Evolutionary conservation across 116 monocot genomes (phyloP).

Genomic region (Phalaenopsis hybrid): DNA sequence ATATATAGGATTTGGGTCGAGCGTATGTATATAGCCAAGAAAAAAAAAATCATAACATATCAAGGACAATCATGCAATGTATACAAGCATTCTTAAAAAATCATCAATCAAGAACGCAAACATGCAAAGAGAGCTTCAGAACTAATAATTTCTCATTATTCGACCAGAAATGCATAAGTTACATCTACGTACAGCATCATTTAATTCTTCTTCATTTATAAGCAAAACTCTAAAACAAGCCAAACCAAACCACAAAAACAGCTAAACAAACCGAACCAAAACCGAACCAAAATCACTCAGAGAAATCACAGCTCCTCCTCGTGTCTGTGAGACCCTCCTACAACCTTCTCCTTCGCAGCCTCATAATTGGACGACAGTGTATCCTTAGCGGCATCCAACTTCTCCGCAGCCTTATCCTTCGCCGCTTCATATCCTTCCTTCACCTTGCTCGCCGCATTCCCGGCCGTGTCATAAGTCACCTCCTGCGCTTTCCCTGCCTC

Average conservation of each 20-base stretch:
- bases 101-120: too few relatives aligned
- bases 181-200: too few relatives aligned
- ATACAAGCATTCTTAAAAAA: too few relatives aligned
- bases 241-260: neutral
- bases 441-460: constrained; percentile 3
- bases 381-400: constrained; percentile 8
- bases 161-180: too few relatives aligned
- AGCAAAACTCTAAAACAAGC: neutral
- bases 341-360: constrained; percentile 13
- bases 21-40: too few relatives aligned
- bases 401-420: neutral
- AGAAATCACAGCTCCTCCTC: constrained; percentile 10
- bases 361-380: constrained; percentile 4
- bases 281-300: neutral
- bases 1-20: too few relatives aligned
- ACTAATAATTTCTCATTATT: too few relatives aligned
- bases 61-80: too few relatives aligned
- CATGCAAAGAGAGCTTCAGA: too few relatives aligned
- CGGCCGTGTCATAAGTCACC: neutral
- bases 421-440: constrained; percentile 16
- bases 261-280: too few relatives aligned
- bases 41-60: too few relatives aligned
- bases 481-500: constrained; percentile 4
- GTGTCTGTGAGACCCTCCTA: neutral
- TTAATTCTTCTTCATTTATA: neutral